These are phyloP conservation scores for Clarireedia hainanense DNA, from an alignment of 2,329 filamentous ascomycete genomes.

Conservation along the genomic window DNA sequence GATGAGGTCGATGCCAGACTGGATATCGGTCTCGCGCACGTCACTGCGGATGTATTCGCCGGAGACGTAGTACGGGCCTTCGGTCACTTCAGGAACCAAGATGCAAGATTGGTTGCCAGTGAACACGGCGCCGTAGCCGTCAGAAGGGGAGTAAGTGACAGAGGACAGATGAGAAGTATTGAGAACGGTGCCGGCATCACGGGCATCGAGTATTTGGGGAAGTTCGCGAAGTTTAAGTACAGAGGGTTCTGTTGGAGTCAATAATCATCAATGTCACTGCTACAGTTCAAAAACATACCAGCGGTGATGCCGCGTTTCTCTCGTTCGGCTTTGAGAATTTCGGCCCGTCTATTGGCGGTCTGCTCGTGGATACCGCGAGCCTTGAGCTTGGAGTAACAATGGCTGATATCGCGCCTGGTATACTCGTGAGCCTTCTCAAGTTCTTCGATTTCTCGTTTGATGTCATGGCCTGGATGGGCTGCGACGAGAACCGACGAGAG, in stretches of 20 bases:
- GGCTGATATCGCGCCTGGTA: slow-evolving; percentile 7
- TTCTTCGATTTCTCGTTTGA: background rate
- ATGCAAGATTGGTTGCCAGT: slow-evolving; percentile 25
- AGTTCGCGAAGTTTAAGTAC: slow-evolving; percentile 12
- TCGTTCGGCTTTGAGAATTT: slow-evolving; percentile 7
- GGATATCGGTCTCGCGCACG: slow-evolving; percentile 30
- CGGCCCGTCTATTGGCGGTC: slow-evolving; percentile 7
- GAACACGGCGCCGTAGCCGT: slow-evolving; percentile 26
- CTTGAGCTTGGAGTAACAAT: slow-evolving; percentile 24
- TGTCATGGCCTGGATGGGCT: slow-evolving; percentile 4
- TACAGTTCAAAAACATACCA: background rate
- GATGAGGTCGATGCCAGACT: slow-evolving; percentile 26
- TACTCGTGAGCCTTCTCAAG: background rate
- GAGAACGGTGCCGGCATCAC: slow-evolving; percentile 12
- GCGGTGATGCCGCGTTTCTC: slow-evolving; percentile 9
- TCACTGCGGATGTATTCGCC: slow-evolving; percentile 44
- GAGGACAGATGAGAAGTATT: slow-evolving; percentile 16
- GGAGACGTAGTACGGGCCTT: slow-evolving; percentile 37
- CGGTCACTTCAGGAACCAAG: slow-evolving; percentile 28
- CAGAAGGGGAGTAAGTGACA: slow-evolving; percentile 28
- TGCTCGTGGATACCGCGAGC: slow-evolving; percentile 28
- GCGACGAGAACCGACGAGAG: background rate
- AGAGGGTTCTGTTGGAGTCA: slow-evolving; percentile 5
- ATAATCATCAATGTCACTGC: no score
- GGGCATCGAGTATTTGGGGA: background rate